These are phyloP conservation scores for Crotalaria pallida DNA, from an alignment of 306 rosid genomes.

Conservation along the genomic window DNA sequence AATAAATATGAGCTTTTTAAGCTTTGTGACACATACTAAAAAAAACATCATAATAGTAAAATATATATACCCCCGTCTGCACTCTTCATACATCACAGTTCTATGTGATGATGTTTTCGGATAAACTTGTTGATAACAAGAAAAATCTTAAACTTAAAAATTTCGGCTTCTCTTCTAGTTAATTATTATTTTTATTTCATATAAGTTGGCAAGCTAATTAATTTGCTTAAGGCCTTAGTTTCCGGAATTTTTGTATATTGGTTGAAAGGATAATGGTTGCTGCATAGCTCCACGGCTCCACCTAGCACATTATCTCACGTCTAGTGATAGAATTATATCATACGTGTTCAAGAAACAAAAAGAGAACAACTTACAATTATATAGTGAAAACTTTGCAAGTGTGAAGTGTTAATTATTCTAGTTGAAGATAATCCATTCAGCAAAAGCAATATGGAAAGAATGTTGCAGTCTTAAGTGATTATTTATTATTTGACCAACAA, in stretches of 20 bases:
- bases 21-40: no score
- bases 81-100: background rate
- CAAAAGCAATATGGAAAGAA: background rate
- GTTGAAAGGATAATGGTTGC: background rate
- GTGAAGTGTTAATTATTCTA: no score
- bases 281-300: no score
- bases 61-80: background rate
- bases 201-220: background rate
- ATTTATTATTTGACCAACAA: conserved; percentile 17
- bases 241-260: background rate
- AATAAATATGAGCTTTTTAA: no score
- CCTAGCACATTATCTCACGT: no score
- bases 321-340: no score
- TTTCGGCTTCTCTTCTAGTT: background rate
- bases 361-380: no score
- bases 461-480: background rate
- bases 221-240: background rate
- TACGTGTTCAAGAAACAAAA: no score
- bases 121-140: background rate
- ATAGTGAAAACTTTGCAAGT: no score
- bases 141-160: background rate
- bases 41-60: background rate
- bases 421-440: background rate
- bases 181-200: background rate
- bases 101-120: background rate